phyloP scores from a whole-genome alignment of 495 filamentous ascomycete genomes.

The Thozetella sp. region DNA sequence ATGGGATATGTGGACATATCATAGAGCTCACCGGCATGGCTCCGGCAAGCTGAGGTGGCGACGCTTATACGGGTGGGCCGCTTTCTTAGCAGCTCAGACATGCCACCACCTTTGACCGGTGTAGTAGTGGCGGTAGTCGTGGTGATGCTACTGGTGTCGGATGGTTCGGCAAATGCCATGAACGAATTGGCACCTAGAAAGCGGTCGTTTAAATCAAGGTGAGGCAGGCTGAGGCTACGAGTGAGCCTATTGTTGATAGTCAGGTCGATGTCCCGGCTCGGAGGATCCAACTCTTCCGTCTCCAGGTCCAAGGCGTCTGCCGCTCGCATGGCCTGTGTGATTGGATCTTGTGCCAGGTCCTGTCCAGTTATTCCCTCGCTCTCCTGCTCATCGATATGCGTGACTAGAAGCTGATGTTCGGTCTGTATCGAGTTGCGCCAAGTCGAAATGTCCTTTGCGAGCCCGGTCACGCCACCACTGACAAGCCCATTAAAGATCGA shows the following conservation, averaged over 20 bases:
- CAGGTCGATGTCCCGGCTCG: constrained; percentile 33
- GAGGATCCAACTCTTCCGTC: constrained; percentile 42
- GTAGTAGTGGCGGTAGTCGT: neutral
- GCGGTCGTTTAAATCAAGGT: constrained; percentile 21
- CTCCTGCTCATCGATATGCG: neutral
- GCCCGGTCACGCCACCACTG: constrained; percentile 38
- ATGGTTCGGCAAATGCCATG: constrained; percentile 23
- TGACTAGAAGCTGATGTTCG: neutral
- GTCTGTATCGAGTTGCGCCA: constrained; percentile 2
- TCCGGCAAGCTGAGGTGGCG: neutral
- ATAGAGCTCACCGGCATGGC: constrained; percentile 15
- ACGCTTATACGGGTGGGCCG: neutral
- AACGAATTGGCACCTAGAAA: constrained; percentile 25
- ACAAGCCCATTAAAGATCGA: constrained; percentile 41
- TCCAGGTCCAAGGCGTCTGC: constrained; percentile 50
- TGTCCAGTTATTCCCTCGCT: neutral
- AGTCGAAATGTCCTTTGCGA: constrained; percentile 15
- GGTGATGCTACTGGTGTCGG: neutral
- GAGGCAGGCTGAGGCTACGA: constrained; percentile 35
- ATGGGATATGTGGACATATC: neutral
- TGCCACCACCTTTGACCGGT: neutral
- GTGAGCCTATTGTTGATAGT: constrained; percentile 21
- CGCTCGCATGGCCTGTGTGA: constrained; percentile 46
- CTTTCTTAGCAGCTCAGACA: neutral
- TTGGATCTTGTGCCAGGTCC: constrained; percentile 28